Base-by-base conservation (phyloP, 2,329 filamentous ascomycete species). In the Helotiales sp. region DNA sequence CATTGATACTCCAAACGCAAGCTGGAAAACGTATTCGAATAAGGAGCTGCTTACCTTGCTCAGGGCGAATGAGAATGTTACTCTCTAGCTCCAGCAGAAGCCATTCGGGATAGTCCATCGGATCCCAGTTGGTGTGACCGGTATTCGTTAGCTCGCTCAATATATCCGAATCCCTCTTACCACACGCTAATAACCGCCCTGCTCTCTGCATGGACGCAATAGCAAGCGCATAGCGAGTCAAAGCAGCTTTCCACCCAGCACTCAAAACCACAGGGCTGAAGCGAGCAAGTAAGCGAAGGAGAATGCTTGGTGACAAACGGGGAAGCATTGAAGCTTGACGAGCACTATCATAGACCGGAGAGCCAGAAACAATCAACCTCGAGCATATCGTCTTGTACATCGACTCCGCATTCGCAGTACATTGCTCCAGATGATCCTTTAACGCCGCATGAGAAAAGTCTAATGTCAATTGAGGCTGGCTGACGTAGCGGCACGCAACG, bases 51-150 rank as follows among this genome's bases (percentile, higher is more conserved):
- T 52, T 38, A 57, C 49, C 49, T 34, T 67, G 64, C 0, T 83
- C 78, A 0, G 75, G 66, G 0, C 89, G 79, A 8, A 91, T 84
- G 8, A 85, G 66, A 1, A 91, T 75, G 0, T 79, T 78, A 31
- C 77, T 83, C 53, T 91, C 87, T 0, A 87, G 74, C 67, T 91
- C 87, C 0, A 91, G 58, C 0, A 91, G 71, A 0, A 91, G 72
- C 58, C 76, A 84, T 22, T 90, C 87, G 0, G 87, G 85, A 34
- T 75, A 72, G 0, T 80, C 59, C 0, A 66, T 9, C 0, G 81
- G 78, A 5, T 78, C 63, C 84, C 86, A 90, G 9, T 80, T 81
- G 1, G 66, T 62, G 59, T 86, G 84, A 0, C 85, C 86, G 0
- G 61, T 15, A 55, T 85, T 86, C 2, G 64, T 38, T 0, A 80